Evolutionary conservation across 2,329 filamentous ascomycete genomes (phyloP), one percentile per base, ranked within the genome.

Genomic region (Pyrenochaeta sp.): DNA sequence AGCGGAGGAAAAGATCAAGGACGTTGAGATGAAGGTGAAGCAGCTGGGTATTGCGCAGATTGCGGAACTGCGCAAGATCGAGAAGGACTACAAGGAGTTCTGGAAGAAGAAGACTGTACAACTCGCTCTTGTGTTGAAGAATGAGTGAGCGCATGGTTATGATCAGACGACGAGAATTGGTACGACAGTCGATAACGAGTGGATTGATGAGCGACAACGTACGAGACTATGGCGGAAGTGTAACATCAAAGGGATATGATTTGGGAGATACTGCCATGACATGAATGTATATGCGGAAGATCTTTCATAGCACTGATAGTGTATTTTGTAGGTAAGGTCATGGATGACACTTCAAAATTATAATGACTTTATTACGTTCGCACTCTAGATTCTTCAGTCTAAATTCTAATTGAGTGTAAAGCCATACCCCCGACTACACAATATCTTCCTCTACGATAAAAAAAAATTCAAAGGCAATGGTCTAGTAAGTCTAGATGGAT

Each of bases 401-500:
- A 43, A 36, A 36, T 10, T 25, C 5, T 5, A 51, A 52, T 40
- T 36, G 46, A n/a, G 3, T 24, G 15, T 1, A 37, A 13, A 12
- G 50, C 19, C 13, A 43, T 19, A 3, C 25, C 1, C 27, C 32
- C 4, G 10, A 40, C n/a, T 25, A 24, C 13, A 2, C 2, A 19
- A 49, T 27, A 42, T 48, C 27, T n/a, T 54, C 44, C 37, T 48
- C 45, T n/a, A 19, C 42, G 54, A 56, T 39, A 32, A 40, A 22
- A 30, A 30, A 1, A 5, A 30, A 30, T n/a, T 19, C 19, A 19
- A 60, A 64, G 57, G 52, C 54, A 60, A 61, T 30, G 40, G 58
- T 66, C 58, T 67, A 67, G 53, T 58, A 50, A 61, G 57, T 71
- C 68, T 73, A 73, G 58, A 59, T 67, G 72, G 71, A 73, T 73